Evolutionary conservation across 2,329 filamentous ascomycete genomes (phyloP), one percentile per base, ranked within the genome.

Genomic region (Talaromyces atroroseus): DNA sequence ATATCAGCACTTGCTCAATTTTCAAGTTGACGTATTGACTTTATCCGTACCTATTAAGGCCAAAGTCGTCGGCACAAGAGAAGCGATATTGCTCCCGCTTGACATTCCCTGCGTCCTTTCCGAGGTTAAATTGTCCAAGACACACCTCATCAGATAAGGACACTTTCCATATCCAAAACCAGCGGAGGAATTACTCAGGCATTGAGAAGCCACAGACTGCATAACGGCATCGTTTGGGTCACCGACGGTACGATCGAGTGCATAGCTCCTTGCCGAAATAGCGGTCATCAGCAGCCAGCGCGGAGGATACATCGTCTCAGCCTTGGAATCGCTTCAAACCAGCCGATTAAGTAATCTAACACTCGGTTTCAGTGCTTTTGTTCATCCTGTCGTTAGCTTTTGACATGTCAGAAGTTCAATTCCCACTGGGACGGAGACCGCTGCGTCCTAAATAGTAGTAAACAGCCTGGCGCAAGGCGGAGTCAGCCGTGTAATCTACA

Each of bases 11-110:
- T n/a, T n/a, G n/a, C n/a, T n/a, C n/a, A n/a, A n/a, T n/a, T n/a
- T n/a, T n/a, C n/a, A n/a, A n/a, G n/a, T n/a, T n/a, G n/a, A n/a
- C n/a, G n/a, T n/a, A n/a, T 29, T 29, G 26, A 29, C 26, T 49
- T 20, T 10, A n/a, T 49, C 18, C 14, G 14, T 49, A 49, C 47
- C 47, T 49, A 49, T 49, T 6, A 49, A 49, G 29, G 47, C 47
- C n/a, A 49, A 24, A 3, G 47, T 49, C 21, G 47, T 49, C 18
- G 47, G 47, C n/a, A 49, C 47, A 32, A 49, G 29, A 5, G 47
- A 49, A 34, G 29, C 47, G 29, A 49, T 49, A 24, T 49, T 49
- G 18, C 47, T 49, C 26, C 47, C 47, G 29, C 47, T 49, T 34
- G n/a, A n/a, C 24, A 49, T 32, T 4, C 47, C 47, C 18, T 24